Base-by-base conservation (phyloP, 805 yeast species). In the Saccharomyces jurei region DNA sequence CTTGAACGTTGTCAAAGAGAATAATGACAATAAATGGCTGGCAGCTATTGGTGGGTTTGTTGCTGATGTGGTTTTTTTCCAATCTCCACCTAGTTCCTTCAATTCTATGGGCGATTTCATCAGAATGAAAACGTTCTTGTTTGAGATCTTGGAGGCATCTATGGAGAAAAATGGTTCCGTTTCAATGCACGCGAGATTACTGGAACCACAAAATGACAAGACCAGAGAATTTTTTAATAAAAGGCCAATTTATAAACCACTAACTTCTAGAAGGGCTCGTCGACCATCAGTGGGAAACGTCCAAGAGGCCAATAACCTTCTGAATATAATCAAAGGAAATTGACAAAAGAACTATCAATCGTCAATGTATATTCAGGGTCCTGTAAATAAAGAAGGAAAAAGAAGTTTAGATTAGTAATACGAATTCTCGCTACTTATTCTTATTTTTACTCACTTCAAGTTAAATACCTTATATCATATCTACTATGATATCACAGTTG, bases 11-110 rank as follows among this genome's bases (percentile, higher is more conserved):
- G 70, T 74, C 58, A 36, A 36, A 22, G 44, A 36, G 22, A 36
- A 36, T 22, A 47, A 48, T 31, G 75, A 68, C n/a, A 65, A 67
- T 36, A 70, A 70, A 50, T 61, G 70, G 55, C 78, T 79, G 51
- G 73, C 73, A 29, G 90, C 87, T 8, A 75, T 83, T 58, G 89
- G 86, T 60, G 87, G 83, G 5, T 76, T 79, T 55, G 71, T 74
- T 21, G 72, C 76, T 10, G 67, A 66, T 47, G 71, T 36, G 17
- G 44, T 36, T 1, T 36, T 36, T 36, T 36, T 36, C 25, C 71
- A 58, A 57, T 71, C 63, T 48, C 59, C 60, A 46, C 56, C 67
- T 21, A 61, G 65, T n/a, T 58, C 67, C 48, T 64, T 59, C 72
- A 73, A 65, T 60, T 67, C 60, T 57, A 70, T 54, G 69, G 75